A percentile compares a stretch with the other conserved stretches of the same genome.
phyloP scores from a whole-genome alignment of 2,329 filamentous ascomycete genomes.

The Xylaria sp. region DNA sequence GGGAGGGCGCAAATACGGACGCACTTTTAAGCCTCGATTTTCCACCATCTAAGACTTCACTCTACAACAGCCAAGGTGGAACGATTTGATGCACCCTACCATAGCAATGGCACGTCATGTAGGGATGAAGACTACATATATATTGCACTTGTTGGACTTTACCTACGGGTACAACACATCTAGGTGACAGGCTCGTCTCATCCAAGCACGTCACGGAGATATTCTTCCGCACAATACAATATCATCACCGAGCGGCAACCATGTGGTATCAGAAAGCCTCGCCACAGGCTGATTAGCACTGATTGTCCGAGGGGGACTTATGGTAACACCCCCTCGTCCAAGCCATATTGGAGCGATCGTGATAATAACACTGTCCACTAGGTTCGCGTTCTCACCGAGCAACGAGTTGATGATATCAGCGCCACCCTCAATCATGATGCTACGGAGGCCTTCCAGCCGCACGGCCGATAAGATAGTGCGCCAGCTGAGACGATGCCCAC shows the following conservation, averaged over 20 bases:
- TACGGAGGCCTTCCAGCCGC: constrained; percentile 65
- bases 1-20: constrained; percentile 1
- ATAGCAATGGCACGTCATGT: background rate
- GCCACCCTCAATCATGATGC: constrained; percentile 93
- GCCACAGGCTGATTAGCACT: constrained; percentile 62
- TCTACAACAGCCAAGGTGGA: too few relatives aligned
- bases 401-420: constrained; percentile 81
- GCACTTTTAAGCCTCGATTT: background rate
- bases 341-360: constrained; percentile 91
- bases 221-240: constrained; percentile 79
- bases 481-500: constrained; percentile 64
- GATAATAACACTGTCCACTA: constrained; percentile 80
- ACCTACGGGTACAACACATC: background rate
- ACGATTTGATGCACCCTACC: background rate
- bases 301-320: constrained; percentile 68
- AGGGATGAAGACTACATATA: background rate
- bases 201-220: constrained; percentile 7
- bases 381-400: constrained; percentile 63
- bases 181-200: background rate
- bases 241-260: constrained; percentile 82
- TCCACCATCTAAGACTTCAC: background rate
- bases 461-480: constrained; percentile 64
- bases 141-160: background rate
- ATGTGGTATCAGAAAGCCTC: constrained; percentile 69
- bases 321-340: constrained; percentile 80